Evolutionary conservation across 768 basidiomycete species (phyloP).

Genomic region (Aureoboletus auriporus): DNA sequence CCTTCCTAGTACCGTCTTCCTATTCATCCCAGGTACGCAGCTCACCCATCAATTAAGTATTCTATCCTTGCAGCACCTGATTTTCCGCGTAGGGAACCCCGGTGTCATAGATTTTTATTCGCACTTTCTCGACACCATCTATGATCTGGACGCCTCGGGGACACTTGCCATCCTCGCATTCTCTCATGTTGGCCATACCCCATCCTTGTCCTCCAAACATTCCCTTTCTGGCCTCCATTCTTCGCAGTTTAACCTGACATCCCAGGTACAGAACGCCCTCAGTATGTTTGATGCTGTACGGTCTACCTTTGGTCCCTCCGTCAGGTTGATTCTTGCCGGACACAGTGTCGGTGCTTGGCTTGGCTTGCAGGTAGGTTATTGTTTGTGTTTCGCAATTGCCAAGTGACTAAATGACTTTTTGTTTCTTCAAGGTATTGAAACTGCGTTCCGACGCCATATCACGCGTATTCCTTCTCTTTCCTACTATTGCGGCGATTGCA

Average conservation of each 20-base stretch:
- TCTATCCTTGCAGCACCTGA: neutral
- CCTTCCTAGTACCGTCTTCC: constrained; percentile 31
- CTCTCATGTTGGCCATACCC: constrained; percentile 64
- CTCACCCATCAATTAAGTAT: neutral
- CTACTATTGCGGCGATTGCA: constrained; percentile 61
- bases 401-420: neutral
- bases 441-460: constrained; percentile 34
- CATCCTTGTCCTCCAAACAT: constrained; percentile 20
- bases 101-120: constrained; percentile 67
- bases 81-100: constrained; percentile 39
- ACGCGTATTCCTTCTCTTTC: constrained; percentile 62
- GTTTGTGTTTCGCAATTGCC: neutral
- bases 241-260: constrained; percentile 34
- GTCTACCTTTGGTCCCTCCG: constrained; percentile 27
- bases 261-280: constrained; percentile 53
- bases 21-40: constrained; percentile 52
- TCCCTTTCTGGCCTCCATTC: constrained; percentile 9
- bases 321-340: constrained; percentile 47
- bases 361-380: constrained; percentile 48
- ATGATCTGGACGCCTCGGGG: constrained; percentile 30
- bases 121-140: constrained; percentile 55
- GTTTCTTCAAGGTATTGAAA: constrained; percentile 45
- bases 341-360: constrained; percentile 80
- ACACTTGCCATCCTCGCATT: constrained; percentile 54
- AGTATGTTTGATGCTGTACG: constrained; percentile 48